Evolutionary conservation across 768 basidiomycete genomes (phyloP), one percentile per base, ranked within the genome.

Genomic region (Dacryopinax spathularia): DNA sequence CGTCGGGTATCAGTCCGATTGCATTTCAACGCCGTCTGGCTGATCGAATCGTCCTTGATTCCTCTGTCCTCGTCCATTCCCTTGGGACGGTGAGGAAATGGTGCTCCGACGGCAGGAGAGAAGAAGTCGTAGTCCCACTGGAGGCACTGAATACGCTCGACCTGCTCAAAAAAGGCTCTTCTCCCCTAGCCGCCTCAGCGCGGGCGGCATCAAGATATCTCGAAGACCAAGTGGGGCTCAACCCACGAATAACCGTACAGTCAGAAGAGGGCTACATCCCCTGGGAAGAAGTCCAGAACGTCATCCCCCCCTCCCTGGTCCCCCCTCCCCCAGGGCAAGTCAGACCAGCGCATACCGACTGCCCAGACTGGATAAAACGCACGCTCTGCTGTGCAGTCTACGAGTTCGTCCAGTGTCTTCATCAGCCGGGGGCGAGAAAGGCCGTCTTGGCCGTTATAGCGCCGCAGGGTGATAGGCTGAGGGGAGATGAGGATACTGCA

Each of bases 71-170:
- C 35, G 79, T 92, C 15, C 84, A 91, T 70, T 86, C 84, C 0
- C 74, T 91, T 34, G 82, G 84, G 63, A 84, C 89, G 65, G 80
- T 95, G 68, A 89, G 89, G 78, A 84, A 82, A 66, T 88, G 91
- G 86, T 87, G 87, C 73, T 81, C 80, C 65, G 84, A 88, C 0
- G 87, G 86, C 0, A 79, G 89, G 31, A 77, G 86, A 65, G 91
- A 93, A 73, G 75, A 91, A 33, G 69, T 96, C 60, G 83, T 96
- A 59, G 78, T 92, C 44, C 92, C 93, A 5, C 82, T 93, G 29
- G 92, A 96, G 82, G 92, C 88, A 9, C 80, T 96, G 29, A 94
- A 92, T 70, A 94, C 92, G 0, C 80, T 96, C 1, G 93, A 96
- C 71, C 76, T 94, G 1, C 81, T 95, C 70, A 96, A 96, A 81